Conservation (phyloP, 2,329 filamentous ascomycete genomes). For the Leptographium lundbergii region DNA sequence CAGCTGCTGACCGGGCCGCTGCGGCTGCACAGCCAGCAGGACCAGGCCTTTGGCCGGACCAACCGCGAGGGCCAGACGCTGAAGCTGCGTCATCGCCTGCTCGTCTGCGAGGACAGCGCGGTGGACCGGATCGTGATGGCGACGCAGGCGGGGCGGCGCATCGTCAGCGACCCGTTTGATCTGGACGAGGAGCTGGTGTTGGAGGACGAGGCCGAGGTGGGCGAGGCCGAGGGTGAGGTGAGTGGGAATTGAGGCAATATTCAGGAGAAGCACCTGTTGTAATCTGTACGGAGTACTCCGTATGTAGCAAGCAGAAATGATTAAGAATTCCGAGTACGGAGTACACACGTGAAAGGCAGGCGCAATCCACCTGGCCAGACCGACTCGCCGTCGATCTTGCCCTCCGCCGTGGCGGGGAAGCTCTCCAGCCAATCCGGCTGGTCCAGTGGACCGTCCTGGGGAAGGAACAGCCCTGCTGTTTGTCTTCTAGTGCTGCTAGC, state of each 20-base stretch:
- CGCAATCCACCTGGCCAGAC: too few relatives aligned
- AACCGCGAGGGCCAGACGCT: conserved; percentile 14
- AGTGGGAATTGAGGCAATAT: too few relatives aligned
- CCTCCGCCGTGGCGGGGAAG: too few relatives aligned
- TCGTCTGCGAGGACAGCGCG: conserved; percentile 13
- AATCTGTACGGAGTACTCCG: too few relatives aligned
- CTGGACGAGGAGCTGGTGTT: conserved; percentile 8
- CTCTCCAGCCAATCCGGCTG: not conserved
- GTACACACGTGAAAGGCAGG: too few relatives aligned
- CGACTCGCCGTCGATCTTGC: too few relatives aligned
- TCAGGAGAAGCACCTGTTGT: too few relatives aligned
- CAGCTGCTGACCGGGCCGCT: conserved; percentile 14
- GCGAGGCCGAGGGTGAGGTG: too few relatives aligned
- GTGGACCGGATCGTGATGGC: conserved; percentile 13
- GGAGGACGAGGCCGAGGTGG: not conserved
- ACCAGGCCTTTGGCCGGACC: conserved; percentile 14
- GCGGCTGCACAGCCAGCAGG: conserved; percentile 12
- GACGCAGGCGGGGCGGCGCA: conserved; percentile 11
- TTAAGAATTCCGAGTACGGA: too few relatives aligned
- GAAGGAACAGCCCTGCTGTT: too few relatives aligned
- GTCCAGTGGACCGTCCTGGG: too few relatives aligned
- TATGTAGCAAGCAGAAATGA: too few relatives aligned
- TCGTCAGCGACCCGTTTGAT: conserved; percentile 12
- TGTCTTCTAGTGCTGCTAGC: not conserved
- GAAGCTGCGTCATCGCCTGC: conserved; percentile 12